These are phyloP conservation scores for Stachybotrys echinatus DNA, from an alignment of 2,329 filamentous ascomycete species.

Conservation along the genomic window DNA sequence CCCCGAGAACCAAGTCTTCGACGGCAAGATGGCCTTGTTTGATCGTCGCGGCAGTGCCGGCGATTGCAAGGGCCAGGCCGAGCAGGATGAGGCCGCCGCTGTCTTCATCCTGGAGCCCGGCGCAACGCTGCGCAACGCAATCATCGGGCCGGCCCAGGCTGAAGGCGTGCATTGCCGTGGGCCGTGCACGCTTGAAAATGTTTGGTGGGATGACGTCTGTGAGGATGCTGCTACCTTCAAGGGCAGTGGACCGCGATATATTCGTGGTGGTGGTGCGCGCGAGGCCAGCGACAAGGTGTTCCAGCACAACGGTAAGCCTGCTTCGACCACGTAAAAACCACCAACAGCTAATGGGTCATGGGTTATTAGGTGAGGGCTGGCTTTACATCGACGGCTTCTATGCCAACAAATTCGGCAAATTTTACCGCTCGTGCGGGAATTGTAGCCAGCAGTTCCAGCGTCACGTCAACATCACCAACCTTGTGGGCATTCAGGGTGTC, in stretches of 20 bases:
- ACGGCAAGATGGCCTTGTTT: neutral
- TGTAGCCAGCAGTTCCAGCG: conserved; percentile 1
- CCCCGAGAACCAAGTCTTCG: neutral
- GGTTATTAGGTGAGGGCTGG: neutral
- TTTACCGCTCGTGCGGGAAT: conserved; percentile 1
- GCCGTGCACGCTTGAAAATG: neutral
- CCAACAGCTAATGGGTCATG: neutral
- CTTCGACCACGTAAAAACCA: neutral
- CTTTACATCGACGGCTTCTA: conserved; percentile 1
- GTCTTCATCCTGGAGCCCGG: conserved; percentile 1
- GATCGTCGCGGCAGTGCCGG: neutral
- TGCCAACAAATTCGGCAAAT: conserved; percentile 2
- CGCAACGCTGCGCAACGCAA: neutral
- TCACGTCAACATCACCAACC: neutral
- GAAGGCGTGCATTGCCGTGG: conserved; percentile 1
- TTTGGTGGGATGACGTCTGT: conserved; percentile 1
- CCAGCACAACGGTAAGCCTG: neutral
- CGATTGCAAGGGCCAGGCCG: neutral
- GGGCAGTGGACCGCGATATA: neutral
- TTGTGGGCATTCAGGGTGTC: neutral
- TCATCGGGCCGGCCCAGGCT: conserved; percentile 1
- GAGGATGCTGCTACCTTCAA: conserved; percentile 1
- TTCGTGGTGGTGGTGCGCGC: neutral
- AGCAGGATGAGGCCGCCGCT: conserved; percentile 1
- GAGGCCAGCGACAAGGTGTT: neutral